phyloP scores from a whole-genome alignment of 1,284 basidiomycete genomes.

The Heliocybe sulcata region DNA sequence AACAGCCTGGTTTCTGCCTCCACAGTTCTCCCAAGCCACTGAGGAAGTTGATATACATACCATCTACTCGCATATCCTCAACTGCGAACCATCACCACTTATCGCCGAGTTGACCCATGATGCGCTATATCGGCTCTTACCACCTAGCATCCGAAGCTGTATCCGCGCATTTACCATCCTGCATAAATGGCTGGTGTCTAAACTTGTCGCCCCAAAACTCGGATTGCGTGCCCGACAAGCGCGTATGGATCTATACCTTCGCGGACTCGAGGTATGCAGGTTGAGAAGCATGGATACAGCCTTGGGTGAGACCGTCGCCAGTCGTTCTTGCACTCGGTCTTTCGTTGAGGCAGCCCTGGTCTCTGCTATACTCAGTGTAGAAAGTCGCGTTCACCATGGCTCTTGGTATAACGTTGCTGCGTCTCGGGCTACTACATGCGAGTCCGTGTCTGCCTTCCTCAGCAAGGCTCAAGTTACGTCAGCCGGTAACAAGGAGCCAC shows the following conservation, averaged over 20 bases:
- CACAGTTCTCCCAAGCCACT: constrained; percentile 42
- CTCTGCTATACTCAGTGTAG: constrained; percentile 65
- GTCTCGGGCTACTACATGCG: constrained; percentile 48
- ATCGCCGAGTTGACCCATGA: constrained; percentile 66
- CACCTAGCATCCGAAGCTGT: constrained; percentile 65
- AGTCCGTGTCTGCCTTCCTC: constrained; percentile 52
- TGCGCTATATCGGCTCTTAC: constrained; percentile 61
- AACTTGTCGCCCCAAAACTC: constrained; percentile 53
- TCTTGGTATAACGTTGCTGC: constrained; percentile 68
- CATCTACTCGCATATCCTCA: constrained; percentile 63
- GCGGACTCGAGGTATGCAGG: constrained; percentile 64
- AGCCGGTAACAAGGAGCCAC: constrained; percentile 36
- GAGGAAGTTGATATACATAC: constrained; percentile 69
- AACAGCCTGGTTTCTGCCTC: constrained; percentile 64
- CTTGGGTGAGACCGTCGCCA: constrained; percentile 22
- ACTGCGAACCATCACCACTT: constrained; percentile 62
- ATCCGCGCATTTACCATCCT: constrained; percentile 67
- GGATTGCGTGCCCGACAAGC: constrained; percentile 57
- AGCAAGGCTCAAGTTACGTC: constrained; percentile 37
- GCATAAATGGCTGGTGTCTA: constrained; percentile 69
- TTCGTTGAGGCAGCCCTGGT: constrained; percentile 70
- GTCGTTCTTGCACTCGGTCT: constrained; percentile 60
- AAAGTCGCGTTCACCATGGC: constrained; percentile 63
- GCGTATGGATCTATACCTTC: constrained; percentile 63
- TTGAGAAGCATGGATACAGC: constrained; percentile 43